phyloP scores from a whole-genome alignment of 2,329 filamentous ascomycete species.

The Pseudogymnoascus sp. region DNA sequence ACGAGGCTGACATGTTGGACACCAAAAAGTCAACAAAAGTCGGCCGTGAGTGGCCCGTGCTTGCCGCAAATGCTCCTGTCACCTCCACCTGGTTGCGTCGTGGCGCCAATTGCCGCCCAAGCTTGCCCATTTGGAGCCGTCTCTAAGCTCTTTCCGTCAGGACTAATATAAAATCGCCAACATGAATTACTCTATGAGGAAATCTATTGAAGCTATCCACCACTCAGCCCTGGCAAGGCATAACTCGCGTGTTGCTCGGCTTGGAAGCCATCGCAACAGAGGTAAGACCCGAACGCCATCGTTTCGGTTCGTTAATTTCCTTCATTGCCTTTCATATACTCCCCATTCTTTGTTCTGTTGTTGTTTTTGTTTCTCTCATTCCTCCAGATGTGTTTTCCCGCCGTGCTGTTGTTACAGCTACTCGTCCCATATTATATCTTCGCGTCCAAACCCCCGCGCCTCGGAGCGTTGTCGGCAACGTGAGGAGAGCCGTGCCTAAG shows the following conservation, averaged over 20 bases:
- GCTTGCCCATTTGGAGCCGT: background rate
- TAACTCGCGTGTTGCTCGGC: background rate
- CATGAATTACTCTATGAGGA: background rate
- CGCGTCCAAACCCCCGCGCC: background rate
- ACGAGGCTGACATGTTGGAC: background rate
- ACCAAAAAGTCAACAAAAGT: background rate
- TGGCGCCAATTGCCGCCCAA: constrained; percentile 7
- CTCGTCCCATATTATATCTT: background rate
- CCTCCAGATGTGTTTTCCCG: background rate
- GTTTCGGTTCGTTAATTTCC: background rate
- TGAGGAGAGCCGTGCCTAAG: background rate
- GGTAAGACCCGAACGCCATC: background rate
- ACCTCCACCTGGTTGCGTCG: background rate
- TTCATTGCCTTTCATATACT: background rate
- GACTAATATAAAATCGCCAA: background rate
- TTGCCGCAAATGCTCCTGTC: background rate
- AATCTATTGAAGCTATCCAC: constrained; percentile 2
- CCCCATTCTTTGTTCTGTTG: background rate
- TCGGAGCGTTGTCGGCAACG: background rate
- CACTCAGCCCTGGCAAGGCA: constrained; percentile 5
- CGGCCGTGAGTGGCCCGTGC: background rate
- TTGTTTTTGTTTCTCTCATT: background rate
- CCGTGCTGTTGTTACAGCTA: background rate
- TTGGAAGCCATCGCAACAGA: background rate
- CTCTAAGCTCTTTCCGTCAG: background rate